Conservation (phyloP, 495 filamentous ascomycete genomes). For the Tetracladium setigerum region DNA sequence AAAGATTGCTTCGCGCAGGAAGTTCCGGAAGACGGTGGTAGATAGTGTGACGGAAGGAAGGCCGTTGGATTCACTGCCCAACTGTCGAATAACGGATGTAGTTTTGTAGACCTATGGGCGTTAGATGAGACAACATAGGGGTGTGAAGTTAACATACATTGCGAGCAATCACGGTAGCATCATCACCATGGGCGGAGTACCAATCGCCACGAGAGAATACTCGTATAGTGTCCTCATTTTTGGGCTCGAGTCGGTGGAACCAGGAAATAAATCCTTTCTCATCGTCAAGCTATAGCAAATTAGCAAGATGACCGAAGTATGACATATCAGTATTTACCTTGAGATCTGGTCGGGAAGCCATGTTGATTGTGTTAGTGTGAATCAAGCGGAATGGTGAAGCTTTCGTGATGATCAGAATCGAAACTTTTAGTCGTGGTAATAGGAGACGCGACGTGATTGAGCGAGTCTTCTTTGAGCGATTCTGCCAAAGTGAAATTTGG, state of each 20-base stretch:
- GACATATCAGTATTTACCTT: constrained; percentile 38
- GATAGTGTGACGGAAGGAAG: constrained; percentile 92
- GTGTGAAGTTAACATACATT: constrained; percentile 41
- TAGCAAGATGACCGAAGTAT: constrained; percentile 4
- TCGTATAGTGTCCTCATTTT: constrained; percentile 67
- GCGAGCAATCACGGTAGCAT: constrained; percentile 89
- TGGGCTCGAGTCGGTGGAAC: constrained; percentile 69
- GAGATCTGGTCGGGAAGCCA: constrained; percentile 87
- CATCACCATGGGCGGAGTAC: constrained; percentile 87
- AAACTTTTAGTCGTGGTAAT: not conserved
- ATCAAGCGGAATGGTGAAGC: not conserved
- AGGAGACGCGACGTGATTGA: constrained; percentile 5
- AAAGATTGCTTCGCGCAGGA: constrained; percentile 90
- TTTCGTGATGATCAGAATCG: not conserved
- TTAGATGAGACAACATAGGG: not conserved
- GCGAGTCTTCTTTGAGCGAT: not conserved
- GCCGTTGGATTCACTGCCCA: constrained; percentile 76
- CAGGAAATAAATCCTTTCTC: constrained; percentile 93
- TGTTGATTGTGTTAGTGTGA: constrained; percentile 30
- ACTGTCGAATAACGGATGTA: constrained; percentile 84
- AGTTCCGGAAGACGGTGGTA: constrained; percentile 87
- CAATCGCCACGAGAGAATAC: constrained; percentile 93
- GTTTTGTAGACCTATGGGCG: constrained; percentile 81
- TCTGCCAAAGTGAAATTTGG: constrained; percentile 7
- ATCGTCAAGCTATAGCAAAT: constrained; percentile 68